Evolutionary conservation across 2,329 filamentous ascomycete species (phyloP).

Genomic region (Passalora sequoiae): DNA sequence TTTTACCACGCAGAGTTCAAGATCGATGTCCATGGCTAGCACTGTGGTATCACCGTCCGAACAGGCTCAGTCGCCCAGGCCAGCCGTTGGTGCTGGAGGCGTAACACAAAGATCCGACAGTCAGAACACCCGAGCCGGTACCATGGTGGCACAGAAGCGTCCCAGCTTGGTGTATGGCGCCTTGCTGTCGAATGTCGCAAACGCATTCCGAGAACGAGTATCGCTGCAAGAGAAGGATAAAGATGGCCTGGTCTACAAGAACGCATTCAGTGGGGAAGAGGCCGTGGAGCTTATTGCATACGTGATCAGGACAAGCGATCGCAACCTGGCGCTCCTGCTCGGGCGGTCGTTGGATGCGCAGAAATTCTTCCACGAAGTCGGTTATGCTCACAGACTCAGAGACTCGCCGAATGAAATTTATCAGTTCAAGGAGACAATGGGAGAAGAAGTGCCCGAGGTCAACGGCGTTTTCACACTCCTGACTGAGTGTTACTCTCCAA

Average conservation of each 20-base stretch:
- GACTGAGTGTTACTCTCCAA: constrained; percentile 96
- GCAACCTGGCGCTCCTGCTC: constrained; percentile 84
- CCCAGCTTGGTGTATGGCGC: constrained; percentile 91
- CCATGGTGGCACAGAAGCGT: constrained; percentile 56
- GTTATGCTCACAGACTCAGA: constrained; percentile 90
- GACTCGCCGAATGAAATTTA: constrained; percentile 95
- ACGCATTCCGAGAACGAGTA: constrained; percentile 87
- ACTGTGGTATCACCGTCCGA: constrained; percentile 56
- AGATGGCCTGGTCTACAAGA: constrained; percentile 95
- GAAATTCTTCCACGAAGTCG: constrained; percentile 99
- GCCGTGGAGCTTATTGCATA: constrained; percentile 93
- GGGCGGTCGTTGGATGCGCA: constrained; percentile 92
- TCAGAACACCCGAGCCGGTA: constrained; percentile 33
- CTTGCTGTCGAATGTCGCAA: constrained; percentile 83
- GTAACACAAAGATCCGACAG: constrained; percentile 38
- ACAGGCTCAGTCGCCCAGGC: constrained; percentile 23
- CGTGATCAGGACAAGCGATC: constrained; percentile 94
- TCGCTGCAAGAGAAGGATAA: constrained; percentile 83
- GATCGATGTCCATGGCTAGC: constrained; percentile 91
- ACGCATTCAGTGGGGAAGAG: constrained; percentile 91
- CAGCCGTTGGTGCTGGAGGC: constrained; percentile 19
- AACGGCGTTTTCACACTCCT: constrained; percentile 95
- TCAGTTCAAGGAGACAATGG: constrained; percentile 88
- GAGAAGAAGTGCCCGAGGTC: constrained; percentile 78
- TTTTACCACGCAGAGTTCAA: constrained; percentile 44